Conservation (phyloP, 2,329 filamentous ascomycete genomes). For the Hypoxylon sp. region DNA sequence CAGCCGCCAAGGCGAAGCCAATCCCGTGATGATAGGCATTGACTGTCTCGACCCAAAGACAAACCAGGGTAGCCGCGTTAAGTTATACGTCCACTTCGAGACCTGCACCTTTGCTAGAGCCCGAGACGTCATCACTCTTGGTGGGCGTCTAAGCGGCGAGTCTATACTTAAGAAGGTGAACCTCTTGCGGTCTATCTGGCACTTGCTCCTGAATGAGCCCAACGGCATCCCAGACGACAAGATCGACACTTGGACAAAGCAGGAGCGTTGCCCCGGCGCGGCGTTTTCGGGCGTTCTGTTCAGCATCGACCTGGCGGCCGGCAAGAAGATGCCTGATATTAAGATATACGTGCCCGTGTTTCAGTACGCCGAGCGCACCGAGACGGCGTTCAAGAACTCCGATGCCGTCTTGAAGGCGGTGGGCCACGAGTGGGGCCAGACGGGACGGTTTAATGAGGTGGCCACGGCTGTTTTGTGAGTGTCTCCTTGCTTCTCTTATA, state of each 20-base stretch:
- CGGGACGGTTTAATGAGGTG: constrained; percentile 14
- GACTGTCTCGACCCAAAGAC: constrained; percentile 24
- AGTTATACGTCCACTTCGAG: constrained; percentile 11
- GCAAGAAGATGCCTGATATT: constrained; percentile 16
- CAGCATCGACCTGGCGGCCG: constrained; percentile 22
- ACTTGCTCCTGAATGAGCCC: constrained; percentile 16
- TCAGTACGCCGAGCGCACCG: constrained; percentile 17
- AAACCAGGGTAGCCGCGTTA: constrained; percentile 16
- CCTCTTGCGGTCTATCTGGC: constrained; percentile 22
- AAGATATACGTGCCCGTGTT: constrained; percentile 19
- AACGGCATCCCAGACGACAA: constrained; percentile 10
- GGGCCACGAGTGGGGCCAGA: constrained; percentile 22
- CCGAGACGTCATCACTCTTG: constrained; percentile 21
- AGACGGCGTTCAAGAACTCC: constrained; percentile 11
- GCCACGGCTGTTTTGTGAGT: constrained; percentile 18
- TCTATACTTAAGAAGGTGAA: constrained; percentile 7
- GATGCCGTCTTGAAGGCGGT: constrained; percentile 12
- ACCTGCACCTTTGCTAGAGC: constrained; percentile 10
- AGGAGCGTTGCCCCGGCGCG: constrained; percentile 4
- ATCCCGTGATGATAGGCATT: constrained; percentile 21
- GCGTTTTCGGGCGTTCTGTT: constrained; percentile 11
- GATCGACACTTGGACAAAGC: constrained; percentile 13
- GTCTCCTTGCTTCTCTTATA: not conserved
- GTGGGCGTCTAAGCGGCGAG: constrained; percentile 22
- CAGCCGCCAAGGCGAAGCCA: constrained; percentile 1